Evolutionary conservation across 1,284 basidiomycete species (phyloP).

Genomic region (Trametes pubescens): DNA sequence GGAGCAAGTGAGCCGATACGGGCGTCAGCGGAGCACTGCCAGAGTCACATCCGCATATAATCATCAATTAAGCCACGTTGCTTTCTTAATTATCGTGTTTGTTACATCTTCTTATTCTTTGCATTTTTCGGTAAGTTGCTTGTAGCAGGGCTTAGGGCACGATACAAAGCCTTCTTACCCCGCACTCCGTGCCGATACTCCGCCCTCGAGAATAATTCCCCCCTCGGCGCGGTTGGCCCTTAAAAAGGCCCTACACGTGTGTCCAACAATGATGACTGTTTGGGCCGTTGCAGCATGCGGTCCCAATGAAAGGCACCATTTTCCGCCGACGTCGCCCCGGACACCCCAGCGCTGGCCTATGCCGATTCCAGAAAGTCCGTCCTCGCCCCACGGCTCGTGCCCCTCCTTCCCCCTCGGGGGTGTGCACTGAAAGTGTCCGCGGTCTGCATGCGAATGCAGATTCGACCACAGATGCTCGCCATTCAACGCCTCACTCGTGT

Average conservation of each 20-base stretch:
- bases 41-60: constrained; percentile 1
- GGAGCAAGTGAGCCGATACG: constrained; percentile 24
- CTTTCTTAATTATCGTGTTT: background rate
- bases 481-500: constrained; percentile 18
- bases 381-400: constrained; percentile 18
- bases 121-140: background rate
- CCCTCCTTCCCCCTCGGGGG: constrained; percentile 13
- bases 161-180: constrained; percentile 9
- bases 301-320: constrained; percentile 39
- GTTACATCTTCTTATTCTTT: background rate
- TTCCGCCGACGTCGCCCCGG: constrained; percentile 46
- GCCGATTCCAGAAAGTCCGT: constrained; percentile 26
- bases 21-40: constrained; percentile 6
- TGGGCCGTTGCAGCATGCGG: constrained; percentile 37
- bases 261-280: constrained; percentile 24
- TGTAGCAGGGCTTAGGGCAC: constrained; percentile 16
- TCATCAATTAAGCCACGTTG: constrained; percentile 20
- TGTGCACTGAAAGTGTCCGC: constrained; percentile 7
- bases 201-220: constrained; percentile 7
- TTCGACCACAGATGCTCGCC: constrained; percentile 20
- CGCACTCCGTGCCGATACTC: constrained; percentile 19
- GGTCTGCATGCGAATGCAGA: constrained; percentile 14
- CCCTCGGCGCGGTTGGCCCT: constrained; percentile 31
- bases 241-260: constrained; percentile 37
- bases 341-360: constrained; percentile 30